Conservation (phyloP, 192 early-diverging fungal species). For the Coemansia sp. region DNA sequence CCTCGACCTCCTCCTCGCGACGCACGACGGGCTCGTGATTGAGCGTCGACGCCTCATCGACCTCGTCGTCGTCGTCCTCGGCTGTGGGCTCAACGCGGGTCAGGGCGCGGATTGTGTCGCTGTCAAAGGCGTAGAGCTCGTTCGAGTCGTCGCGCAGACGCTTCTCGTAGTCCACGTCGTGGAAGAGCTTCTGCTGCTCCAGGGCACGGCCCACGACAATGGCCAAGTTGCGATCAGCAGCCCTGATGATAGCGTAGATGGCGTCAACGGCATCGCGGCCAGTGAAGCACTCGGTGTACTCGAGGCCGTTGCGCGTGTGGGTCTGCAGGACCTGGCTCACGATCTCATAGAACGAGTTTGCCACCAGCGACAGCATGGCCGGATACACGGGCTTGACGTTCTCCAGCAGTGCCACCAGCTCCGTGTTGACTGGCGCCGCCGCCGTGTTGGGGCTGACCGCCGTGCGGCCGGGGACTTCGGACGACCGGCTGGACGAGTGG, state of each 20-base stretch:
- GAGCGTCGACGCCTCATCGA: constrained; percentile 17
- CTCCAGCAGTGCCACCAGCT: constrained; percentile 36
- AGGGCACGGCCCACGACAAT: constrained; percentile 86
- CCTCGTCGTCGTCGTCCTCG: constrained; percentile 27
- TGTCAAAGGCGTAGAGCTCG: constrained; percentile 84
- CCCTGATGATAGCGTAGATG: constrained; percentile 75
- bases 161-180: constrained; percentile 88
- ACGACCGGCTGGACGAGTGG: not conserved
- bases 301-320: constrained; percentile 75
- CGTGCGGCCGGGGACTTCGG: not conserved
- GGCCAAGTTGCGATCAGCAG: constrained; percentile 86
- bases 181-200: constrained; percentile 89
- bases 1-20: not conserved
- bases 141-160: constrained; percentile 81
- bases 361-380: constrained; percentile 73
- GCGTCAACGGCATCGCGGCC: constrained; percentile 91
- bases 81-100: constrained; percentile 5
- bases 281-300: constrained; percentile 85
- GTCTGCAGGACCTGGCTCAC: constrained; percentile 62
- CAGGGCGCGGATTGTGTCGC: constrained; percentile 38
- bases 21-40: constrained; percentile 7
- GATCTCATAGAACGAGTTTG: constrained; percentile 63
- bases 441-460: not conserved
- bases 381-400: constrained; percentile 68
- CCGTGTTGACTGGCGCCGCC: constrained; percentile 27